Conservation (phyloP, 164 flowering plant species). For the Houttuynia cordata region DNA sequence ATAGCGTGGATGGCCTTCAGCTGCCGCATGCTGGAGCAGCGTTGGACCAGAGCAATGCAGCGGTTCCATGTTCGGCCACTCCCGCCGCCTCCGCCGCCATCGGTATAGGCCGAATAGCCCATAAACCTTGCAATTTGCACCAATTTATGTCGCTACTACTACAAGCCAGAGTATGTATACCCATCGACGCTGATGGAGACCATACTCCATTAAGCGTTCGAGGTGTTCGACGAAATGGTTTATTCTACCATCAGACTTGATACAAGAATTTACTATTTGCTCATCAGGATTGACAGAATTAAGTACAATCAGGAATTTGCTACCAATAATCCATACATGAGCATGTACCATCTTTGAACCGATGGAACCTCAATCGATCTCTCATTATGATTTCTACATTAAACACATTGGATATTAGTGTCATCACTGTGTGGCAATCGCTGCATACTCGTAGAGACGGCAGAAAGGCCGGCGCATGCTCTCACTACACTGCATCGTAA, state of each 20-base stretch:
- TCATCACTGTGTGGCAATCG: slow-evolving; percentile 60
- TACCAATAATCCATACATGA: slow-evolving; percentile 71
- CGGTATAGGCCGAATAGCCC: neutral
- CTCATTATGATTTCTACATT: slow-evolving; percentile 58
- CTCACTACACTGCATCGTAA: slow-evolving; percentile 28
- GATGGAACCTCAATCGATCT: slow-evolving; percentile 74
- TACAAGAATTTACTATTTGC: too few relatives aligned
- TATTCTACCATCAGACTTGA: too few relatives aligned
- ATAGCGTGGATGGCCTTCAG: slow-evolving; percentile 25
- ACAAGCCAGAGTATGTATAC: too few relatives aligned
- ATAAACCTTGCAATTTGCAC: neutral
- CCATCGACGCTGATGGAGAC: too few relatives aligned
- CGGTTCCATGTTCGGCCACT: slow-evolving; percentile 5
- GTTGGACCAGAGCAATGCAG: slow-evolving; percentile 17
- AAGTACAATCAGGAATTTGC: neutral
- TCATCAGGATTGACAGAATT: too few relatives aligned
- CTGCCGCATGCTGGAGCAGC: slow-evolving; percentile 22
- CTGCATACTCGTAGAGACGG: slow-evolving; percentile 55
- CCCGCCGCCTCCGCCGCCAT: slow-evolving; percentile 6
- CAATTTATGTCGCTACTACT: too few relatives aligned
- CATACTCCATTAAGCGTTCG: too few relatives aligned
- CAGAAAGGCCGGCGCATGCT: slow-evolving; percentile 58
- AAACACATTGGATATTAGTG: slow-evolving; percentile 39
- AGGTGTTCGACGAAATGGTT: too few relatives aligned
- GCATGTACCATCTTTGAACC: slow-evolving; percentile 51